These are phyloP conservation scores for Quercus phellos DNA, from an alignment of 331 rosid genomes.

Conservation along the genomic window DNA sequence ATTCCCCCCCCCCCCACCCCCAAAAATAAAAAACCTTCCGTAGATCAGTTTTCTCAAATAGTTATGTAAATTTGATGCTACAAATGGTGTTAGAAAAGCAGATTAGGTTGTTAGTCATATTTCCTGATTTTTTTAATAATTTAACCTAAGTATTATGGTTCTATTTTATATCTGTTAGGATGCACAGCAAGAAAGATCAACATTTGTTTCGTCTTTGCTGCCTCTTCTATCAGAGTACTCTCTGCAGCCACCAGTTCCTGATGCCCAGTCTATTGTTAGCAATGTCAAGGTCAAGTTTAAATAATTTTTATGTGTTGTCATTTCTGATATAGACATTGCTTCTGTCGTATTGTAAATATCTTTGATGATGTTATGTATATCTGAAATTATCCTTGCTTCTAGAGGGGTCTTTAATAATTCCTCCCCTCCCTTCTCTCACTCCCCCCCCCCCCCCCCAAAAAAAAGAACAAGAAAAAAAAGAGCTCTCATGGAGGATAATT, in stretches of 20 bases:
- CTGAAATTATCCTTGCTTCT: too few species aligned
- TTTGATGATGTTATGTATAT: not conserved
- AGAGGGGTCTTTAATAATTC: too few species aligned
- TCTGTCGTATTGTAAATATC: conserved; percentile 1
- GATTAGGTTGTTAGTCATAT: conserved; percentile 9
- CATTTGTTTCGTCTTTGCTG: conserved; percentile 78
- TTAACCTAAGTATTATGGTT: not conserved
- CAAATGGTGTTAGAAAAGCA: conserved; percentile 7
- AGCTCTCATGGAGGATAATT: too few species aligned
- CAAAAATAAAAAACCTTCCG: too few species aligned
- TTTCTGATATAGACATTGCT: conserved; percentile 4
- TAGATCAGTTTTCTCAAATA: not conserved
- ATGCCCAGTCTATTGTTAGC: conserved; percentile 91
- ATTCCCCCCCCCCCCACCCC: too few species aligned
- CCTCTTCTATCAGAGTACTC: conserved; percentile 94
- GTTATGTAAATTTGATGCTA: not conserved
- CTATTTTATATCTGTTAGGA: conserved; percentile 51
- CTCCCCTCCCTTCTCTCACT: too few species aligned
- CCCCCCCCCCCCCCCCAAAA: too few species aligned
- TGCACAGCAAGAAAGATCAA: conserved; percentile 90
- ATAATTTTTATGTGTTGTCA: conserved; percentile 5
- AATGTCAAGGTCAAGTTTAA: conserved; percentile 72
- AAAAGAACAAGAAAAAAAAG: too few species aligned
- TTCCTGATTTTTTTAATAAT: not conserved
- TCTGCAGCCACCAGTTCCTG: conserved; percentile 72